Conservation (phyloP, 2,329 filamentous ascomycete species). For the Corynespora cassiicola region DNA sequence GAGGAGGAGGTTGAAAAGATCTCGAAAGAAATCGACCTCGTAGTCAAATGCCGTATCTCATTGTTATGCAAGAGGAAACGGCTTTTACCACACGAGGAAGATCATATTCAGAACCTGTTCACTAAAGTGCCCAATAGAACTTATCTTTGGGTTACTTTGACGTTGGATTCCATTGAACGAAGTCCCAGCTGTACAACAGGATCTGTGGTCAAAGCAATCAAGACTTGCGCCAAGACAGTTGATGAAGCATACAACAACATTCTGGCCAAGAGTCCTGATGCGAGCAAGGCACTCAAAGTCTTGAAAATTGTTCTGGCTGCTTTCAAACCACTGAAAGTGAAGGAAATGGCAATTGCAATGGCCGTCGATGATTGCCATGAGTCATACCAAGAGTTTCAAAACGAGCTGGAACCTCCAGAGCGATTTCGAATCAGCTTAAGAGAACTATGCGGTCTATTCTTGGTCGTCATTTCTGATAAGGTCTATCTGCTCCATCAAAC, state of each 20-base stretch:
- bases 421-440: slow-evolving; percentile 5
- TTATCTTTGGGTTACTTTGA: slow-evolving; percentile 51
- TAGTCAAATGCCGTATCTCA: slow-evolving; percentile 33
- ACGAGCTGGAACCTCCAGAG: slow-evolving; percentile 3
- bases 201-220: slow-evolving; percentile 2
- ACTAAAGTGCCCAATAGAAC: slow-evolving; percentile 41
- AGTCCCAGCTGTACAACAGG: slow-evolving; percentile 9
- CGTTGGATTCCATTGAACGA: slow-evolving; percentile 35
- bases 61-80: neutral
- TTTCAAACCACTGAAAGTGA: slow-evolving; percentile 8
- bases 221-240: slow-evolving; percentile 24
- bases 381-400: slow-evolving; percentile 1
- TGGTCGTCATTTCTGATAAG: slow-evolving; percentile 5
- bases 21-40: slow-evolving; percentile 37
- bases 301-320: slow-evolving; percentile 14
- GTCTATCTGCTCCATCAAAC: slow-evolving; percentile 14
- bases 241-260: slow-evolving; percentile 44
- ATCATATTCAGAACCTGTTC: slow-evolving; percentile 29
- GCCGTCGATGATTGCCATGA: too few species aligned
- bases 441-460: slow-evolving; percentile 10
- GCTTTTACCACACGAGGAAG: slow-evolving; percentile 1
- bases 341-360: slow-evolving; percentile 15
- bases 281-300: slow-evolving; percentile 26
- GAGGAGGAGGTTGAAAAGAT: slow-evolving; percentile 35
- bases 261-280: slow-evolving; percentile 33